A percentile compares a stretch with the other conserved stretches of the same genome.
phyloP scores from a whole-genome alignment of 2,329 filamentous ascomycete genomes.

The Tolypocladium album region DNA sequence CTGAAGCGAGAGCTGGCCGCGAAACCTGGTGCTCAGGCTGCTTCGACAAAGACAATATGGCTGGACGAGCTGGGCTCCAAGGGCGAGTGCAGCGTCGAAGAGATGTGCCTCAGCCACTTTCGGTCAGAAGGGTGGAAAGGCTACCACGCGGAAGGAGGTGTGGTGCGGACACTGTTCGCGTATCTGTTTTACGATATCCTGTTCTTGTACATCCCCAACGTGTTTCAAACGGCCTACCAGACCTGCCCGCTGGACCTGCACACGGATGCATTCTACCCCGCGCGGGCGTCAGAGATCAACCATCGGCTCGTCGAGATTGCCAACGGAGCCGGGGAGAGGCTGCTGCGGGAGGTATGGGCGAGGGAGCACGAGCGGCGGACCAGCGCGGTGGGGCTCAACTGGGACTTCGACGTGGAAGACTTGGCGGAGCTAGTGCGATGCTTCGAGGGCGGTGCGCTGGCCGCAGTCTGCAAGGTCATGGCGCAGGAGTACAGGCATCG shows the following conservation, averaged over 20 bases:
- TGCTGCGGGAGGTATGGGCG: slow-evolving; percentile 60
- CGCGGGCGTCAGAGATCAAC: slow-evolving; percentile 82
- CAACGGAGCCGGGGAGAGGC: slow-evolving; percentile 61
- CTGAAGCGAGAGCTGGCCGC: slow-evolving; percentile 49
- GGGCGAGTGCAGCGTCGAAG: slow-evolving; percentile 78
- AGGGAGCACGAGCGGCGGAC: slow-evolving; percentile 60
- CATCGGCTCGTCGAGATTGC: slow-evolving; percentile 74
- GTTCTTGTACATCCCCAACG: slow-evolving; percentile 88
- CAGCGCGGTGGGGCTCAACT: slow-evolving; percentile 84
- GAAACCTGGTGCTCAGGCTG: slow-evolving; percentile 26
- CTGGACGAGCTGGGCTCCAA: slow-evolving; percentile 61
- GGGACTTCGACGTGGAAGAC: slow-evolving; percentile 74
- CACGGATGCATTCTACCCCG: slow-evolving; percentile 84
- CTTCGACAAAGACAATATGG: slow-evolving; percentile 73
- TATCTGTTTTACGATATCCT: slow-evolving; percentile 91
- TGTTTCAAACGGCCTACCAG: slow-evolving; percentile 93
- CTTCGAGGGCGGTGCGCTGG: slow-evolving; percentile 72
- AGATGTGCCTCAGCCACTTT: slow-evolving; percentile 87
- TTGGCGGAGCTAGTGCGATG: slow-evolving; percentile 67
- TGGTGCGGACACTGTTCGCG: slow-evolving; percentile 81
- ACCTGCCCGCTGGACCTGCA: slow-evolving; percentile 88
- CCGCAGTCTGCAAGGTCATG: slow-evolving; percentile 82
- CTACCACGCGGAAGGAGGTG: slow-evolving; percentile 85
- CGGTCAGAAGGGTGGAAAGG: slow-evolving; percentile 81
- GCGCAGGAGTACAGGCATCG: slow-evolving; percentile 87